Conservation (phyloP, 139 green algal genomes). For the Chlorella sp. region DNA sequence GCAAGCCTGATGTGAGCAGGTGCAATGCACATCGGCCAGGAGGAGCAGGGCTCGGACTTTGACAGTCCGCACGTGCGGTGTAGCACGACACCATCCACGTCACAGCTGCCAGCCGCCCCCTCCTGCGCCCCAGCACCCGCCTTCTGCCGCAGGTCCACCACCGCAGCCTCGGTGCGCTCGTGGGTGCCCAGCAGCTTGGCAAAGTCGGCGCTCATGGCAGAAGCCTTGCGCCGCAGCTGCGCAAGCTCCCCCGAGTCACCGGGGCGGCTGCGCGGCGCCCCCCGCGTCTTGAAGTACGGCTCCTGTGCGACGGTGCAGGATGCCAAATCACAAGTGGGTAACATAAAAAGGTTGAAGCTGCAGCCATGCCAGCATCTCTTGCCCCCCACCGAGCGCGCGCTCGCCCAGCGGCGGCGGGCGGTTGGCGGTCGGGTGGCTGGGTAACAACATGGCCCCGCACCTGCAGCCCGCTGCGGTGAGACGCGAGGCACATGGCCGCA, state of each 20-base stretch:
- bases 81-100: no score
- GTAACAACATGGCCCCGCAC: not conserved
- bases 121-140: no score
- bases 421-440: not conserved
- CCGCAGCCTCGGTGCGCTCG: constrained; percentile 35
- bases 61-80: no score
- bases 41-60: no score
- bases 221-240: constrained; percentile 10
- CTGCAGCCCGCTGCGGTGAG: not conserved
- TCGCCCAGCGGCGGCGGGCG: not conserved
- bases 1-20: no score
- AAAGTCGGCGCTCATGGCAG: constrained; percentile 11
- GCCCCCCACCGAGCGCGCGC: no score
- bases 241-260: not conserved
- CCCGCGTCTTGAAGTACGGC: constrained; percentile 12
- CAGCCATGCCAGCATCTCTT: no score
- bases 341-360: no score
- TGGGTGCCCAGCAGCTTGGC: constrained; percentile 32
- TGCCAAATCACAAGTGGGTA: no score
- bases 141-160: constrained; percentile 14
- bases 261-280: not conserved
- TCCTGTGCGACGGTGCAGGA: no score
- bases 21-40: no score
- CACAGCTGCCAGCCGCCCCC: no score
- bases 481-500: not conserved